Conservation (phyloP, 1,284 basidiomycete genomes). For the Cryptococcus sp. region DNA sequence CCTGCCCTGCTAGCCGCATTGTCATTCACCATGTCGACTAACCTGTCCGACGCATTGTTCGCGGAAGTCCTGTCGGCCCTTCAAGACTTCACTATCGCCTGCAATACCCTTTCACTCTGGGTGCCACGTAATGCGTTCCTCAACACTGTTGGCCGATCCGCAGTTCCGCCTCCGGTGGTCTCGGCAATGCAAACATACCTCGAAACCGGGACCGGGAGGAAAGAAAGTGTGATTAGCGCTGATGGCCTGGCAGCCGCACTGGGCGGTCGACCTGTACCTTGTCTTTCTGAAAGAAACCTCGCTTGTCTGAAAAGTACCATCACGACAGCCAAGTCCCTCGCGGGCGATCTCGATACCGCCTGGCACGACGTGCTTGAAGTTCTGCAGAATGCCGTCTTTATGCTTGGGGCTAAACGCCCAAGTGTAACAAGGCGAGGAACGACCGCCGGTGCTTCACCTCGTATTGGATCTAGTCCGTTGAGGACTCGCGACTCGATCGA, state of each 20-base stretch:
- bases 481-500: slow-evolving; percentile 1
- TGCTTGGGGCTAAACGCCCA: slow-evolving; percentile 59
- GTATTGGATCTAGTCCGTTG: slow-evolving; percentile 1
- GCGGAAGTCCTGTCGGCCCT: slow-evolving; percentile 69
- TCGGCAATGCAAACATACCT: slow-evolving; percentile 70
- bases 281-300: slow-evolving; percentile 80
- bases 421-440: slow-evolving; percentile 10
- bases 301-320: slow-evolving; percentile 83
- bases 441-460: slow-evolving; percentile 7
- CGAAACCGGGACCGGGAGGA: slow-evolving; percentile 46
- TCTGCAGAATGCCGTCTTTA: slow-evolving; percentile 87
- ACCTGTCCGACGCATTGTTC: slow-evolving; percentile 65
- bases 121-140: slow-evolving; percentile 93
- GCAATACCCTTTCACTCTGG: slow-evolving; percentile 76
- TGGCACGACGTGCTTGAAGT: slow-evolving; percentile 91
- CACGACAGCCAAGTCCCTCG: slow-evolving; percentile 72
- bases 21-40: slow-evolving; percentile 82
- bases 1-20: slow-evolving; percentile 83
- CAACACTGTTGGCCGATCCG: slow-evolving; percentile 76
- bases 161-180: slow-evolving; percentile 81
- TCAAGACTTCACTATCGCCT: slow-evolving; percentile 79
- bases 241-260: slow-evolving; percentile 59
- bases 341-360: slow-evolving; percentile 73
- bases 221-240: slow-evolving; percentile 56
- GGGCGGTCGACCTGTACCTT: slow-evolving; percentile 55